Evolutionary conservation across 805 yeast genomes (phyloP), one percentile per base, ranked within the genome.

Genomic region (Saturnispora galanensis): DNA sequence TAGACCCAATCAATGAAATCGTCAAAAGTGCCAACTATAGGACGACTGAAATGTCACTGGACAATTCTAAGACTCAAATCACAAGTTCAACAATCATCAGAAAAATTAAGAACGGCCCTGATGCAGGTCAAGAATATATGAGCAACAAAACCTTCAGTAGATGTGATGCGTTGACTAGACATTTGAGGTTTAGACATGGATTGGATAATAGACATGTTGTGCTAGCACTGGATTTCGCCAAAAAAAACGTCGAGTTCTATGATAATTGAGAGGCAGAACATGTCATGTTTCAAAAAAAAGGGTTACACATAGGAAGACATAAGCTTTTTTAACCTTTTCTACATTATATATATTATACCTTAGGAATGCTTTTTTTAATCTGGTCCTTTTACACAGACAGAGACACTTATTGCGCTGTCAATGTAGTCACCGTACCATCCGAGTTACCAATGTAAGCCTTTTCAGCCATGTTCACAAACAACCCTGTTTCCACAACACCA

Each of bases 401-500:
- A 50, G 33, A 31, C 13, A 37, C 28, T 7, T 9, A 13, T 65
- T 57, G 47, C 61, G 63, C 43, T 69, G 80, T 41, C 71, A 59
- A 44, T 13, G 56, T 49, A 3, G 63, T 45, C 32, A 60, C 54
- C 13, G 62, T 55, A 7, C 98, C 98, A 57, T 77, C 78, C 36
- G 77, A 71, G 59, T 86, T 87, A 39, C 98, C 98, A 59, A 93
- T 85, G 65, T 89, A 93, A 6, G 90, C 93, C 60, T 76, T 84
- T 40, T 68, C 67, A 26, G 95, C 90, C 76, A 78, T 71, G 42
- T 71, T 70, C 38, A 79, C 75, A 66, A 93, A 93, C 49, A 93
- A 68, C 1, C 98, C 98, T 9, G 96, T 89, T 64, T 93, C 98
- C 12, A 93, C 97, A 28, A 93, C 97, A 38, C 98, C 98, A 18